Evolutionary conservation across 805 yeast genomes (phyloP), one percentile per base, ranked within the genome.

Genomic region (Monosporozyma yasuniensis): DNA sequence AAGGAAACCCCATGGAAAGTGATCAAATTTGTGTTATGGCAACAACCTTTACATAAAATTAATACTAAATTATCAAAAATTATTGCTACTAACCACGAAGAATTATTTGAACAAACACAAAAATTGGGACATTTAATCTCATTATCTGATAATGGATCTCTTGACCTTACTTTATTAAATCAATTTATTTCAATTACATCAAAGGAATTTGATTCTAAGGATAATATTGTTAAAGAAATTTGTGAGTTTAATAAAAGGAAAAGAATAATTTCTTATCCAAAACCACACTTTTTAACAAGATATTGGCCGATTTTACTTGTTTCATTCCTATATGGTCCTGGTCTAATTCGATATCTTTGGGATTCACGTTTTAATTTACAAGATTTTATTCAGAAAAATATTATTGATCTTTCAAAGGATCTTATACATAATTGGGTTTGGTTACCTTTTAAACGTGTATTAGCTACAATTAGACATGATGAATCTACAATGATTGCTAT

Each of bases 401-500:
- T 87, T 5, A 64, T 81, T 14, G 86, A 81, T n/a, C 83, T 95
- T 0, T 59, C 73, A 1, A 60, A 61, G 27, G 87, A 91, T 3
- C 83, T 90, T 57, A 77, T 82, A 72, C 66, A 72, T 30, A 88
- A 90, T 63, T 91, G 99, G 98, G 76, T 91, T 3, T 69, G 87
- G 39, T 76, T 76, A 44, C 99, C 98, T 1, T 61, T 86, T 18
- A 70, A 72, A 41, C 82, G 85, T 57, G 82, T 91, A 54, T 69
- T 87, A 55, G 75, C 79, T 44, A 88, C 95, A 0, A 81, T 91
- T n/a, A 75, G 93, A 47, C 93, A 87, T 64, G 97, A 90, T 61
- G 84, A 84, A 14, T 72, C 74, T 35, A 78, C 83, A 1, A 78
- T 82, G 51, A 78, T 89, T 42, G 84, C 96, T 0, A 77, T 89